Base-by-base conservation (phyloP, 495 filamentous ascomycete genomes). In the Trichoderma virens region DNA sequence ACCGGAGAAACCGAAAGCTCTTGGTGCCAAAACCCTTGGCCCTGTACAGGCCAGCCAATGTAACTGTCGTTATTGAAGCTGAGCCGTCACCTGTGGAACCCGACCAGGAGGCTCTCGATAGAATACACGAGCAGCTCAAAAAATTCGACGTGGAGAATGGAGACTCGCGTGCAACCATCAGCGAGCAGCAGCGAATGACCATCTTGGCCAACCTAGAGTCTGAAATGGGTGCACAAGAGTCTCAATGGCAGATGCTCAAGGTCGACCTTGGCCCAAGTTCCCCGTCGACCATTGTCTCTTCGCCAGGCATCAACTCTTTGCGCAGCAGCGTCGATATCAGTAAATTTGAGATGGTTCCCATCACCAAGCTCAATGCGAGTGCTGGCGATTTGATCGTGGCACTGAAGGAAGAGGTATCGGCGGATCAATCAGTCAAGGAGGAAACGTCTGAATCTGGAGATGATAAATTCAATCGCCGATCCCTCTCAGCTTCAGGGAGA, bases 151-250 rank as follows among this genome's bases (percentile, higher is more conserved):
- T 77, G 35, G 66, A 73, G 27, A 18, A 56, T 18, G 11, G 2
- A 67, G 69, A 20, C 65, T 65, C 11, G 68, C 70, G 18, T 67
- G 51, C 72, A 5, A 65, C 70, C 4, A 69, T 74, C 39, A 76
- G 71, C 63, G 67, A 70, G n/a, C 66, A 70, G 8, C 70, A 72
- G 30, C 71, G 75, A 27, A 67, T 80, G 18, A 75, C 71, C 13
- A 70, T 85, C 0, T 71, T 85, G 6, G 77, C 80, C 65, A 78
- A 81, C 62, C 67, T 85, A 0, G 82, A 85, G 63, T 75, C 73
- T 62, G 82, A 85, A 67, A 82, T 83, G 77, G 80, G 79, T 1
- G 66, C 75, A 39, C 74, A 83, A 67, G 78, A 80, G 62, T 73
- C 76, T 31, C 76, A 80, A 61, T 84, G 81, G 82, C 73, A 78